Base-by-base conservation (phyloP, 1,284 basidiomycete genomes). In the Cryptococcus hybrid region DNA sequence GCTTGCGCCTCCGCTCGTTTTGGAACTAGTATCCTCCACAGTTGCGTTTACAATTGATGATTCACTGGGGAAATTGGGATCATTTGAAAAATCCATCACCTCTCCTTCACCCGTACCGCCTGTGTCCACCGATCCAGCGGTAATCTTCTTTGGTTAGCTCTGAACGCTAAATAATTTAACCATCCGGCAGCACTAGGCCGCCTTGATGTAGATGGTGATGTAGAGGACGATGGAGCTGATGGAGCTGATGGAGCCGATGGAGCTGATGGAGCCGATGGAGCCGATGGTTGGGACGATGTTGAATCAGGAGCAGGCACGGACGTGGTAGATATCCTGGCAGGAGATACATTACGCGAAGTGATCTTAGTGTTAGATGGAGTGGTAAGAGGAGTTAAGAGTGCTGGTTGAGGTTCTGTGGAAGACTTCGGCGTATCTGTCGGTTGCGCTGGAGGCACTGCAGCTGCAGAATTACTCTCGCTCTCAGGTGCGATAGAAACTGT, bases 11-110 rank as follows among this genome's bases (percentile, higher is more conserved):
- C 30, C 30, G 30, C 30, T 30, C 11, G 9, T 44, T 24, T n/a
- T 24, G n/a, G 43, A 7, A 44, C 43, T 44, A 3, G 43, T 6
- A 9, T 44, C 43, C 13, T 5, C 24, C 12, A 3, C 43, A 44
- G n/a, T 44, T n/a, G 43, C n/a, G 43, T n/a, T n/a, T 12, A 24
- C 43, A 44, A 44, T n/a, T 3, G 46, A 30, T 42, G 30, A 46
- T 2, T 57, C 39, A 1, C 60, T 18, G 7, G 74, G 74, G 54
- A 76, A 76, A 46, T 75, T 62, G 12, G 75, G 73, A 60, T 76
- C 75, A 11, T 56, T 49, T 12, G 69, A 71, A 24, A 76, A 63
- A 55, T 76, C 75, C 75, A 76, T 76, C 15, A 74, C 67, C 42
- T 74, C 72, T 45, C 70, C 69, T 5, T 54, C 54, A 3, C 24